Evolutionary conservation across 495 filamentous ascomycete genomes (phyloP), one percentile per base, ranked within the genome.

Genomic region (Monascus purpureus): DNA sequence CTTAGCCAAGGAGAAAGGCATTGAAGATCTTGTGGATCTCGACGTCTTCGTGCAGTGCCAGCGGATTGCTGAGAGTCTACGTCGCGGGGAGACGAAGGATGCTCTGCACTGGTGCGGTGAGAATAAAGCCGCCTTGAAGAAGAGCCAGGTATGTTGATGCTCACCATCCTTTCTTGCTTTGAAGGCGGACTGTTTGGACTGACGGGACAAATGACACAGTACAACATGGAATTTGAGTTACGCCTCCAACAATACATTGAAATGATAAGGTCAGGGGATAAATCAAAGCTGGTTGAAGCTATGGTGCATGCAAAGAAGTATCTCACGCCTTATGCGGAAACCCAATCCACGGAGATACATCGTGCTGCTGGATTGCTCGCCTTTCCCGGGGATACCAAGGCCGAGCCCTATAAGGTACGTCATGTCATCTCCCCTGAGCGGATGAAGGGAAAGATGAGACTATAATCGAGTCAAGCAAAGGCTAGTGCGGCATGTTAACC

Each of bases 201-300:
- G n/a, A n/a, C n/a, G n/a, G n/a, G 38, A 67, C 36, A 12, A n/a
- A 39, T 26, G 8, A n/a, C 19, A 12, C 53, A 88, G 78, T 85
- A 78, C 42, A 84, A 80, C 31, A 69, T 97, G 17, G 92, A 96
- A 50, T 90, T 93, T 49, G 80, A 93, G 65, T 69, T 97, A 7
- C 75, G 92, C n/a, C 64, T 92, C 41, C 90, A 97, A 55, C 85
- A 96, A 49, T 95, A 82, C 51, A 86, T 96, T 40, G 90, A 96
- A 49, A 66, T 95, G 35, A 70, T 92, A 31, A 67, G 90, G 25
- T 73, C 61, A 22, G 66, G 67, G 26, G 57, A 75, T 12, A 61
- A 51, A 18, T 28, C 46, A 3, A 81, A 79, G 41, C 64, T 77
- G 16, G 45, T 75, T 32, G 84, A 93, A 36, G 81, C 87, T n/a